A percentile compares a stretch with the other conserved stretches of the same genome.
These are phyloP conservation scores for Phylloporus sp. DNA, from an alignment of 768 basidiomycete genomes.

Conservation along the genomic window DNA sequence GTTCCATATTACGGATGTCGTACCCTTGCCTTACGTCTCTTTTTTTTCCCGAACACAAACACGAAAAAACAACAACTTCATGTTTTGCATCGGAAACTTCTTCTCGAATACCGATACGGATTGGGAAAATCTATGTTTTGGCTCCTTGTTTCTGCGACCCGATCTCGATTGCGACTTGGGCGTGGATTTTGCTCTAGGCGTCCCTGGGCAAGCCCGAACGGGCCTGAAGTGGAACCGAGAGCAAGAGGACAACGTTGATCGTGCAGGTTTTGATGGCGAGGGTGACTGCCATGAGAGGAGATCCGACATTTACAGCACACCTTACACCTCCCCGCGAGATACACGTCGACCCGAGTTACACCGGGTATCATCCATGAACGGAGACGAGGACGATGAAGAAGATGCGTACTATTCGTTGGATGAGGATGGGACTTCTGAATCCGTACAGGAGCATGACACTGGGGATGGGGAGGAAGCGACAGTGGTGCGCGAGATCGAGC, in stretches of 20 bases:
- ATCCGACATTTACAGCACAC: slow-evolving; percentile 24
- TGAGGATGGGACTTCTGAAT: slow-evolving; percentile 19
- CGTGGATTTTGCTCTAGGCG: slow-evolving; percentile 2
- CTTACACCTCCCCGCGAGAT: slow-evolving; percentile 18
- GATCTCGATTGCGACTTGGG: slow-evolving; percentile 9
- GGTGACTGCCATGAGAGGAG: slow-evolving; percentile 3
- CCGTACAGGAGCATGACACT: background rate
- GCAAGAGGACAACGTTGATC: background rate
- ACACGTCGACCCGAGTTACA: slow-evolving; percentile 9
- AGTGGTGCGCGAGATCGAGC: slow-evolving; percentile 65
- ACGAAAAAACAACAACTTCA: slow-evolving; percentile 3
- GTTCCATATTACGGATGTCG: slow-evolving; percentile 14
- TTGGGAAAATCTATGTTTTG: slow-evolving; percentile 9
- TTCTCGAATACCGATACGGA: slow-evolving; percentile 12
- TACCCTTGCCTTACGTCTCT: background rate
- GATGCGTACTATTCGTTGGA: slow-evolving; percentile 33
- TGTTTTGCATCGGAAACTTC: slow-evolving; percentile 1
- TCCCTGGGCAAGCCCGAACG: background rate
- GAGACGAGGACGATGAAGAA: slow-evolving; percentile 31
- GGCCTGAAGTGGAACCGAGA: background rate
- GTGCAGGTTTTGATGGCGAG: slow-evolving; percentile 1
- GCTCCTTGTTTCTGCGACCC: slow-evolving; percentile 1
- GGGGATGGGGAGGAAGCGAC: slow-evolving; percentile 41
- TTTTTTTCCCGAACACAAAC: slow-evolving; percentile 6
- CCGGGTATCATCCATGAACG: slow-evolving; percentile 12